Evolutionary conservation across 352 stramenopile species (phyloP), one percentile per base, ranked within the genome.

Genomic region (Pythium apleroticum): DNA sequence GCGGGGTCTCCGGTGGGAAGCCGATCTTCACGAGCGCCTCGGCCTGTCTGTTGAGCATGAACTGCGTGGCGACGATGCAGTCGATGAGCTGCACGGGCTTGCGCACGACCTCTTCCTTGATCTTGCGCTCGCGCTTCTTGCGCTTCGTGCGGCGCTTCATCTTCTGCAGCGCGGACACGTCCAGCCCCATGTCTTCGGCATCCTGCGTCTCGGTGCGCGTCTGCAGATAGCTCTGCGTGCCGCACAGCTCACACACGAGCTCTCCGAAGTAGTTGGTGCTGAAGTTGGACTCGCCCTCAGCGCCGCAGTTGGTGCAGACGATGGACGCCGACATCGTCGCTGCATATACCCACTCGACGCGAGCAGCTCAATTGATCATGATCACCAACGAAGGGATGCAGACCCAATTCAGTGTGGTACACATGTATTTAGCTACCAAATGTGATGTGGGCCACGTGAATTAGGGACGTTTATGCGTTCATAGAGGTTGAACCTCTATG

Each of bases 201-300:
- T 93, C 84, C 52, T 91, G 84, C 43, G 82, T 93, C 75, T 95
- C 86, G 66, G 90, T 95, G 49, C 84, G 82, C 27, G 76, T 76
- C 76, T 95, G 80, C 31, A 91, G 69, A 55, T 88, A 90, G 60
- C 77, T 92, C 74, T 95, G 86, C 35, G 86, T 93, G 63, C 86
- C 86, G 46, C 86, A 95, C 27, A 95, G 64, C 60, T 95, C 84
- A 62, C 86, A 95, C 55, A 93, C 84, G 62, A 91, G 81, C 74
- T 95, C 86, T 0, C 84, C 86, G 28, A 91, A 89, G 74, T 88
- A 90, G 68, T 95, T 95, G 45, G 73, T 80, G 69, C 83, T 91
- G 69, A 95, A 95, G 71, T 88, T 88, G 56, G 66, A 60, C 63
- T 93, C 86, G 63, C 86, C 86, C 60, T 74, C 62, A 49, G 83